Evolutionary conservation across 495 filamentous ascomycete species (phyloP).

Genomic region (Viridothelium virens): DNA sequence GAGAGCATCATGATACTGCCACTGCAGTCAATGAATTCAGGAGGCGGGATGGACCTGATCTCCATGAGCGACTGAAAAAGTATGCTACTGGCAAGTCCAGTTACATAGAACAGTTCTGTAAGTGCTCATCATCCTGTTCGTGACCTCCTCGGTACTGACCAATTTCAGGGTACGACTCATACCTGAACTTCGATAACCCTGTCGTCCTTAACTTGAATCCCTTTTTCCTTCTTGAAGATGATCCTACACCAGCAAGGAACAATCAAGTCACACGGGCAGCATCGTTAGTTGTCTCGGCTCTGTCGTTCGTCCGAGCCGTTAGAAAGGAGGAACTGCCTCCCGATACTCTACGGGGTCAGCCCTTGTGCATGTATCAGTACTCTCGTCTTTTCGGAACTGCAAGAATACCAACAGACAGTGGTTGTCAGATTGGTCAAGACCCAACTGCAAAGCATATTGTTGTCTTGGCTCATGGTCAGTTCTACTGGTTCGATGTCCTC

Average conservation of each 20-base stretch:
- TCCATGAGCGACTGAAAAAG: slow-evolving; percentile 84
- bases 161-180: slow-evolving; percentile 88
- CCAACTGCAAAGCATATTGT: slow-evolving; percentile 81
- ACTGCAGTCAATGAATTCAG: slow-evolving; percentile 79
- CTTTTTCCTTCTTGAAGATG: slow-evolving; percentile 95
- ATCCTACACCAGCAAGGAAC: slow-evolving; percentile 90
- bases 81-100: slow-evolving; percentile 91
- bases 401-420: slow-evolving; percentile 87
- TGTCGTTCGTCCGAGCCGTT: slow-evolving; percentile 89
- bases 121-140: slow-evolving; percentile 32
- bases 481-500: slow-evolving; percentile 98
- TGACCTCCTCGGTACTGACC: slow-evolving; percentile 15
- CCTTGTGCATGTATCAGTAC: slow-evolving; percentile 97
- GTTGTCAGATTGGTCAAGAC: slow-evolving; percentile 93
- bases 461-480: slow-evolving; percentile 91
- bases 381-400: slow-evolving; percentile 93
- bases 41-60: slow-evolving; percentile 68
- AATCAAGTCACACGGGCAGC: slow-evolving; percentile 94
- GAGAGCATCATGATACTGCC: slow-evolving; percentile 78
- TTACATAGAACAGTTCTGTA: slow-evolving; percentile 99
- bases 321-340: slow-evolving; percentile 88
- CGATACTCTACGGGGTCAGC: slow-evolving; percentile 72
- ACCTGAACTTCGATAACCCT: slow-evolving; percentile 94
- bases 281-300: slow-evolving; percentile 79
- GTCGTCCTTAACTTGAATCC: slow-evolving; percentile 97